phyloP scores from a whole-genome alignment of 1,139 yeast genomes.

The Arxiozyma slooffiae region DNA sequence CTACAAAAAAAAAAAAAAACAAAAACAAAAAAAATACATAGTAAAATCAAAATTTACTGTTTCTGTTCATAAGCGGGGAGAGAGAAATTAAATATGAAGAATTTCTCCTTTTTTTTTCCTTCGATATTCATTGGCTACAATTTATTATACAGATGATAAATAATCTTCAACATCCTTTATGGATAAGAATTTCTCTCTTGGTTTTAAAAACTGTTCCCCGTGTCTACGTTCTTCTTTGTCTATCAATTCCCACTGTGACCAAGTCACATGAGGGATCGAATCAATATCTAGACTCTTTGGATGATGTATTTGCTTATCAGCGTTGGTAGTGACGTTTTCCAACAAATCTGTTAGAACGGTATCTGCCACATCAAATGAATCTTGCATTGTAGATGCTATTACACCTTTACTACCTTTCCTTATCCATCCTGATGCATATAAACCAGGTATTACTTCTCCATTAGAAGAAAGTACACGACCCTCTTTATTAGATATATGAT shows the following conservation, averaged over 20 bases:
- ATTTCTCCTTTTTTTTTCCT: not conserved
- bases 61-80: too few relatives aligned
- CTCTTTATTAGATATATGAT: conserved; percentile 46
- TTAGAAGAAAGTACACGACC: conserved; percentile 44
- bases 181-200: conserved; percentile 32
- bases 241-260: conserved; percentile 68
- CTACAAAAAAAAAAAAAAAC: too few relatives aligned
- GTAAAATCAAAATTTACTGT: too few relatives aligned
- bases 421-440: conserved; percentile 90
- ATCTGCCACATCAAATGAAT: conserved; percentile 67
- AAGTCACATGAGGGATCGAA: conserved; percentile 37
- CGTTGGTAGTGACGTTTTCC: not conserved
- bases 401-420: conserved; percentile 84
- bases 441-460: conserved; percentile 37
- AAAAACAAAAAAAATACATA: too few relatives aligned
- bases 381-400: conserved; percentile 84
- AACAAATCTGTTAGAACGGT: conserved; percentile 49
- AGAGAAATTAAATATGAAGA: too few relatives aligned
- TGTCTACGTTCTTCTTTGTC: conserved; percentile 42
- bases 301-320: conserved; percentile 5
- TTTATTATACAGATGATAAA: not conserved
- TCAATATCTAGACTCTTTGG: conserved; percentile 28
- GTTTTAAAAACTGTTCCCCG: conserved; percentile 42
- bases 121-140: not conserved
- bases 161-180: conserved; percentile 2